Base-by-base conservation (phyloP, 2,329 filamentous ascomycete genomes). In the Apiospora rasikravindrae region DNA sequence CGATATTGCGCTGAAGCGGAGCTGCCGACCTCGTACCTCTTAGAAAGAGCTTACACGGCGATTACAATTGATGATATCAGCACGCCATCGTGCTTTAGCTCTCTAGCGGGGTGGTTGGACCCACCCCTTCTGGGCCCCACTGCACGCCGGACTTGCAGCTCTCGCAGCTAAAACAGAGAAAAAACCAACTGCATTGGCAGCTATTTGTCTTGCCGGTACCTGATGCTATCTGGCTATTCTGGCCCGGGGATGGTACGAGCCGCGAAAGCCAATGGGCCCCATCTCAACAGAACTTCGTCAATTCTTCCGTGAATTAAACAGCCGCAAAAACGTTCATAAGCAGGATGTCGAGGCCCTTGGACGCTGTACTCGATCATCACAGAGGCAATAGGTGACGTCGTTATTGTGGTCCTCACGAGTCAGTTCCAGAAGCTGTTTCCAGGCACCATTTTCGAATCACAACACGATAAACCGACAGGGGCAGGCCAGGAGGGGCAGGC, bases 61-160 rank as follows among this genome's bases (percentile, higher is more conserved):
- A 64, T 64, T 64, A 64, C 57, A 64, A 64, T 64, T 64, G 57
- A 64, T 64, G 57, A 64, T 64, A 64, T 64, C 57, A 64, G 57
- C 57, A 64, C 33, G 33, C 57, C 57, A 64, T 64, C 33, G 57
- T 64, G 57, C 14, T 64, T 64, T 64, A 64, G 29, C 53, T 61
- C 26, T 11, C 29, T 37, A 33, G 53, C 29, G 53, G 53, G 53
- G 53, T 61, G 53, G 53, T 14, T 61, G 53, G 29, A 6, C 29
- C 53, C 53, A 11, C 26, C 29, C 16, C 19, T 37, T 11, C n/a
- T 40, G 8, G 19, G 57, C 29, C n/a, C 57, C 57, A 64, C 57
- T 16, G n/a, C n/a, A n/a, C n/a, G n/a, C n/a, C 29, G 16, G 16
- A 22, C 29, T 22, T 33, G 53, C 49, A 40, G 53, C 57, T 40